Conservation (phyloP, 805 yeast genomes). For the Candida stauntonica region DNA sequence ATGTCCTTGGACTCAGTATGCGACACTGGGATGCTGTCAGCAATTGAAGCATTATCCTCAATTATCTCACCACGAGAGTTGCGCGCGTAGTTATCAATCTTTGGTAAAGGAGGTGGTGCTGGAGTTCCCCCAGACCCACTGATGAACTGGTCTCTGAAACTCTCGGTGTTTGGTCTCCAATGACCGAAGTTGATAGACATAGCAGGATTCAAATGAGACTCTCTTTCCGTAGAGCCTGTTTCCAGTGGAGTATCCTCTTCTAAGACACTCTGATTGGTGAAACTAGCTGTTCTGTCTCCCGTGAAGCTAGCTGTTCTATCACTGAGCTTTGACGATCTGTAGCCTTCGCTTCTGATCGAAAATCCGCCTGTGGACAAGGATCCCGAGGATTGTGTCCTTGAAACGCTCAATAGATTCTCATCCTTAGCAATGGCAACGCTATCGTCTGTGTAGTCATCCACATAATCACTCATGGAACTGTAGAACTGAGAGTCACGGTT, state of each 20-base stretch:
- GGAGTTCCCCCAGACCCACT: conserved; percentile 34
- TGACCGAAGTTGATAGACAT: conserved; percentile 42
- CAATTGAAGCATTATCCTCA: conserved; percentile 20
- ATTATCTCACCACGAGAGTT: conserved; percentile 27
- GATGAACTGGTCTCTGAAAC: conserved; percentile 45
- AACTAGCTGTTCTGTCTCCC: conserved; percentile 22
- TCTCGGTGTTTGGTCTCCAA: conserved; percentile 58
- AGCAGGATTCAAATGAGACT: conserved; percentile 22
- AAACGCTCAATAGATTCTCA: neutral
- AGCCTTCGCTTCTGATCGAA: conserved; percentile 26
- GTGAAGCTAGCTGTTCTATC: conserved; percentile 23
- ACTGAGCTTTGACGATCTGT: conserved; percentile 24
- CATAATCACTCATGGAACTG: conserved; percentile 23
- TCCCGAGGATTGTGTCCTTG: conserved; percentile 23
- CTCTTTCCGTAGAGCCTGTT: conserved; percentile 4
- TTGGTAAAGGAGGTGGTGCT: conserved; percentile 28
- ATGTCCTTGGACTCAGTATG: neutral
- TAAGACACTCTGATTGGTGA: conserved; percentile 19
- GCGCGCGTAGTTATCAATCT: conserved; percentile 29
- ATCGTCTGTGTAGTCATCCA: conserved; percentile 25
- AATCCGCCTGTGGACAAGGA: conserved; percentile 30
- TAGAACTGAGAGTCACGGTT: conserved; percentile 24
- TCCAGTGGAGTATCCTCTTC: conserved; percentile 12
- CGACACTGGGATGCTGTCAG: conserved; percentile 10
- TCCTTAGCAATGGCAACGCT: conserved; percentile 3